Percentiles rank a stretch among this genome's conserved stretches.
Conservation (phyloP, 176 grass and related monocot genomes). For the Alloteropsis semialata region DNA sequence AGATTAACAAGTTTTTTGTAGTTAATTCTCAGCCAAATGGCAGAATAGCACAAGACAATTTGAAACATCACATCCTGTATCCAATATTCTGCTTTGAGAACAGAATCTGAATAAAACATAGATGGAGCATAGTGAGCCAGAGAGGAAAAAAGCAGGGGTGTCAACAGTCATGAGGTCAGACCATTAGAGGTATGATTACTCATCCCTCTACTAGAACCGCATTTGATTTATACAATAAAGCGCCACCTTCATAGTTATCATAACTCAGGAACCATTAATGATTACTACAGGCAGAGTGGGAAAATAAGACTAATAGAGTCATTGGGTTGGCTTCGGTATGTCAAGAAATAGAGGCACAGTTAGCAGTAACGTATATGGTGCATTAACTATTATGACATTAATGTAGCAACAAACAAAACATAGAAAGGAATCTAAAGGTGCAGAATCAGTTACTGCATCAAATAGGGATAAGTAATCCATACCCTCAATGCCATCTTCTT, state of each 20-base stretch:
- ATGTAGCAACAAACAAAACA: conserved; percentile 10
- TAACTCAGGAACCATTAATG: not conserved
- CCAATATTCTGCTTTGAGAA: not conserved
- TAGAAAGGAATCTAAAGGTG: not conserved
- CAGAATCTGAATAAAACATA: conserved; percentile 3
- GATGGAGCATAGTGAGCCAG: not conserved
- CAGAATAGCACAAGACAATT: not conserved
- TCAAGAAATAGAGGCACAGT: conserved; percentile 2
- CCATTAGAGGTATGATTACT: not conserved
- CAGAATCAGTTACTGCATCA: conserved; percentile 9
- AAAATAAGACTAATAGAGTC: not conserved
- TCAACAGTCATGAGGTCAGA: not conserved
- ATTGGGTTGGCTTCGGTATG: conserved; percentile 5
- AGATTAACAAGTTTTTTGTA: not conserved
- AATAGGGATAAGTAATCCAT: not conserved
- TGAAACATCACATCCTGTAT: not conserved
- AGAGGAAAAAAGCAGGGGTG: conserved; percentile 17
- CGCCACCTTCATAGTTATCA: not conserved
- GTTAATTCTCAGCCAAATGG: conserved; percentile 1
- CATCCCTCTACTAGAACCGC: not conserved
- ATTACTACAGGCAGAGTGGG: not conserved
- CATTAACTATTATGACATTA: not conserved
- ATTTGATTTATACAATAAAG: not conserved
- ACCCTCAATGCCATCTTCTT: conserved; percentile 99
- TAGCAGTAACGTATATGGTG: not conserved